These are phyloP conservation scores for Geranomyces variabilis DNA, from an alignment of 192 early-diverging fungal species.

Conservation along the genomic window DNA sequence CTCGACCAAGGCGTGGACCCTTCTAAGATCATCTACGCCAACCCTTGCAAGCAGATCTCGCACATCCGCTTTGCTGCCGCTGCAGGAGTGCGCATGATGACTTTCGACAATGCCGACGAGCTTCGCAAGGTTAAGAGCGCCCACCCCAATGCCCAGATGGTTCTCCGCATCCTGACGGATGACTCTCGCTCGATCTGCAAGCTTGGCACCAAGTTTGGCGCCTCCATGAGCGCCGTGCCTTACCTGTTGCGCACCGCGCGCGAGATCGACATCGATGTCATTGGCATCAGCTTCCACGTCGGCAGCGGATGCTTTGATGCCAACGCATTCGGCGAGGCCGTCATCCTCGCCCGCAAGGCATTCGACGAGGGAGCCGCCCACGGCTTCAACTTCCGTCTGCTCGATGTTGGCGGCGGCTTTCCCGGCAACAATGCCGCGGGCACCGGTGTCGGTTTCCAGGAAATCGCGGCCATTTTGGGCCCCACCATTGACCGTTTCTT, in stretches of 20 bases:
- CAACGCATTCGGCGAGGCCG: conserved; percentile 86
- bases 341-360: conserved; percentile 77
- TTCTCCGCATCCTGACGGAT: conserved; percentile 94
- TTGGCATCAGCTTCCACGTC: conserved; percentile 94
- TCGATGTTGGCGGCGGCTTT: conserved; percentile 90
- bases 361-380: conserved; percentile 83
- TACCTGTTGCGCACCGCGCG: conserved; percentile 74
- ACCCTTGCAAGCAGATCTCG: conserved; percentile 98
- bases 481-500: conserved; percentile 80
- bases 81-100: conserved; percentile 87
- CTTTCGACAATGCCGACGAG: conserved; percentile 99
- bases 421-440: conserved; percentile 79
- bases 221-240: conserved; percentile 69
- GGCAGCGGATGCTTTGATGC: conserved; percentile 93
- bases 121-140: conserved; percentile 86
- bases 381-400: conserved; percentile 69
- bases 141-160: conserved; percentile 81
- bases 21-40: conserved; percentile 90
- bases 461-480: conserved; percentile 77
- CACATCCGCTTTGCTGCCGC: conserved; percentile 85
- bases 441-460: conserved; percentile 77
- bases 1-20: conserved; percentile 74
- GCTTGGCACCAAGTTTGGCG: conserved; percentile 97
- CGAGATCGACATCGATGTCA: conserved; percentile 80
- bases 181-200: conserved; percentile 91